Conservation (phyloP, 2,329 filamentous ascomycete genomes). For the Colletotrichum horii region DNA sequence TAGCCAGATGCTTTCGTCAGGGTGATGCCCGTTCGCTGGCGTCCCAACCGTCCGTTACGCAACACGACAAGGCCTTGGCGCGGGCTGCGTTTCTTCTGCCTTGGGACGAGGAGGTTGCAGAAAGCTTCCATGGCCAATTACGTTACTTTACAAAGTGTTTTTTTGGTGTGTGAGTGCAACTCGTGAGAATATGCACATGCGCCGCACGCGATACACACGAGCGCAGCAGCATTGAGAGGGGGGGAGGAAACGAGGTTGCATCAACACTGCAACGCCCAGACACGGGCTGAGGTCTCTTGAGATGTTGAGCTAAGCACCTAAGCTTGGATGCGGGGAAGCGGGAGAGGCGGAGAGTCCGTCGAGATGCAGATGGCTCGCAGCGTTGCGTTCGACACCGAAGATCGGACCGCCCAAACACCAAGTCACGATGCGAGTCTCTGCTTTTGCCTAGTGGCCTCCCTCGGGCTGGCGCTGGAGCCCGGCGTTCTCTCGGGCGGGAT, state of each 20-base stretch:
- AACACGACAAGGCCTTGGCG: conserved; percentile 5
- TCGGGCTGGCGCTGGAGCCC: not conserved
- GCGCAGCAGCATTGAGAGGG: not conserved
- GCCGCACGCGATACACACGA: not conserved
- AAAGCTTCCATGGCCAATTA: not conserved
- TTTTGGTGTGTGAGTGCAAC: not conserved
- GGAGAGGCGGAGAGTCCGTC: not conserved
- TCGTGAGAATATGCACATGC: not conserved
- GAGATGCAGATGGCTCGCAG: not conserved
- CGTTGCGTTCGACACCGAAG: not conserved
- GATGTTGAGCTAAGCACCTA: not conserved
- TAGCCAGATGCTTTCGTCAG: not conserved
- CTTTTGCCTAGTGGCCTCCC: not conserved
- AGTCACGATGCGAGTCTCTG: not conserved
- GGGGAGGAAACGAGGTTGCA: not conserved
- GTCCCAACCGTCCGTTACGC: not conserved
- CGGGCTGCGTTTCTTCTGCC: not conserved
- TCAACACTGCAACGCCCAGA: not conserved
- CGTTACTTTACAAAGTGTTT: not conserved
- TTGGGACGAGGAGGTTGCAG: not conserved
- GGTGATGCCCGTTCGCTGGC: not conserved
- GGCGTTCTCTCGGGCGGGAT: not conserved
- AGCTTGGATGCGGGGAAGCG: not conserved
- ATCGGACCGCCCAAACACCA: not conserved
- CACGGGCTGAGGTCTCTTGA: not conserved